Base-by-base conservation (phyloP, 129 eudicot species). In the Flaveria brownii region DNA sequence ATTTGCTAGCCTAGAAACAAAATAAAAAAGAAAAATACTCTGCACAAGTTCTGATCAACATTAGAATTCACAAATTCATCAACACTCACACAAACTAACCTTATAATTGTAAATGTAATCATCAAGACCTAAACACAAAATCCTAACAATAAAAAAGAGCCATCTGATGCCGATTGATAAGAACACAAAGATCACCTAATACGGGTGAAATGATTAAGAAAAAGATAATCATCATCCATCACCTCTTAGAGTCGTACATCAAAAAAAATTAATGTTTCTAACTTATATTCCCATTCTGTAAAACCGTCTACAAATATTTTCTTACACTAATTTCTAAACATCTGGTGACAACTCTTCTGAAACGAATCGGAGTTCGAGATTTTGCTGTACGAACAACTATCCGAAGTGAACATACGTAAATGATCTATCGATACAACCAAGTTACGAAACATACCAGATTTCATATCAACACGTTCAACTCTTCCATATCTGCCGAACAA, bases 381-480 rank as follows among this genome's bases (percentile, higher is more conserved):
- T 36, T 36, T 36, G 41, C 41, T 36, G 41, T 36, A 25, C 15
- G 18, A 50, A 26, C 28, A 70, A 9, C 15, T 45, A 1, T 0
- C 23, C 47, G 16, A 71, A 50, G 0, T 9, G 3, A n/a, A 15
- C 23, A 56, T 15, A 26, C 1, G 26, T 28, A 52, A 4, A 66
- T 20, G 39, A 64, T 45, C 52, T 18, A 64, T 45, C 0, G 50
- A 50, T n/a, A 23, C 25, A 77, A 60, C 14, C 18, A 17, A 9
- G 16, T 30, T 30, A 49, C 15, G 15, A 63, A 49, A 0, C 9
- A 45, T 88, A 93, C 98, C 98, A 79, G 96, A 87, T 91, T 93
- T 93, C 87, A 93, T 87, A 77, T 93, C 98, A 75, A 93, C 90
- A 5, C 97, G 97, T 12, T 91, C 97, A 68, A 93, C 89, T 18